A percentile compares a stretch with the other conserved stretches of the same genome.
phyloP scores from a whole-genome alignment of 164 flowering plant species.

The Akebia trifoliata region DNA sequence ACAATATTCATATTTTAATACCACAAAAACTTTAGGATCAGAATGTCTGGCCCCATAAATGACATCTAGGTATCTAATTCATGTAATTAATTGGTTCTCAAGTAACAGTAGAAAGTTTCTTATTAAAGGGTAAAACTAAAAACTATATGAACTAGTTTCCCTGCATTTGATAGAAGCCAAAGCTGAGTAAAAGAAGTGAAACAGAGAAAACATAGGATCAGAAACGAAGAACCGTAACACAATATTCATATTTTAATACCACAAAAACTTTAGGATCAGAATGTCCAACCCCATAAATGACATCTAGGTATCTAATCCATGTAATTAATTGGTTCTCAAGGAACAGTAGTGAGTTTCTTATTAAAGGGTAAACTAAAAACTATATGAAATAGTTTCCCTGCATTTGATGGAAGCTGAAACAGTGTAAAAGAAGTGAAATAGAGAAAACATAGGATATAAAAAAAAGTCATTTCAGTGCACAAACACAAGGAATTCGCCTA shows the following conservation, averaged over 20 bases:
- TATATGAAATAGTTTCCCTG: background rate
- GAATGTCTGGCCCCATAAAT: background rate
- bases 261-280: background rate
- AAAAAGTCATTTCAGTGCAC: no score
- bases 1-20: background rate
- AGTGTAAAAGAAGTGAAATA: background rate
- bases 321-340: no score
- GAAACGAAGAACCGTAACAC: no score
- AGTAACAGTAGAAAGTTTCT: no score
- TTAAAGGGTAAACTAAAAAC: no score
- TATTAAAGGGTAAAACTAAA: no score
- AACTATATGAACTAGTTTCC: background rate
- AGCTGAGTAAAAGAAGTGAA: background rate
- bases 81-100: no score
- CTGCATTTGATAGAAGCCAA: background rate
- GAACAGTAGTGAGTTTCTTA: no score
- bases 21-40: background rate
- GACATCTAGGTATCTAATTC: no score
- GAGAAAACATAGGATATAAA: background rate
- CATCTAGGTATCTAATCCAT: no score
- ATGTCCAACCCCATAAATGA: background rate
- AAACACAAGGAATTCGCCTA: no score
- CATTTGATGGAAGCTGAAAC: slow-evolving; percentile 1
- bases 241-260: background rate
- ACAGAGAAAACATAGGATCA: background rate